Evolutionary conservation across 495 filamentous ascomycete genomes (phyloP).

Genomic region (Cercophora sp.): DNA sequence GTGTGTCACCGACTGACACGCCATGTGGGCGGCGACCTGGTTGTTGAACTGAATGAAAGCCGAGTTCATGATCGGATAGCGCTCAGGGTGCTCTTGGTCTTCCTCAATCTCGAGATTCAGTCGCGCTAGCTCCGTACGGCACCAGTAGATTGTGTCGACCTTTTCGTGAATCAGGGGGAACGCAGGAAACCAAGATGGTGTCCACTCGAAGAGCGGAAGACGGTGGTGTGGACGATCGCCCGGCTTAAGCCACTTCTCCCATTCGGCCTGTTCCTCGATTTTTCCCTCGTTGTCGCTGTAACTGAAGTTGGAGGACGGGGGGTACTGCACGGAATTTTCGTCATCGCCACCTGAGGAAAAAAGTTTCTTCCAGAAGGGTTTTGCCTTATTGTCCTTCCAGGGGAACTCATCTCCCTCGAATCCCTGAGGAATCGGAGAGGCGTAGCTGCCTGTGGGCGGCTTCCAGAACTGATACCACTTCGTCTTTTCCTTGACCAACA

Average conservation of each 20-base stretch:
- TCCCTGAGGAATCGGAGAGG: conserved; percentile 50
- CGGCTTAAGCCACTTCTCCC: conserved; percentile 75
- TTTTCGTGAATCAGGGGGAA: conserved; percentile 81
- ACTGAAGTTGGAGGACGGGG: conserved; percentile 63
- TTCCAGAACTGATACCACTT: conserved; percentile 55
- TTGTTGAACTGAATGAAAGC: conserved; percentile 99
- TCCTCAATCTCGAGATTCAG: conserved; percentile 90
- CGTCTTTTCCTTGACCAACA: conserved; percentile 37
- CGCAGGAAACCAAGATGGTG: conserved; percentile 68
- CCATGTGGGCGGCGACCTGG: conserved; percentile 97
- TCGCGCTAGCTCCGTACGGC: conserved; percentile 79
- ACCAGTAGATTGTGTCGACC: conserved; percentile 92
- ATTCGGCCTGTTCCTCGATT: conserved; percentile 70
- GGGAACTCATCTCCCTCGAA: conserved; percentile 38
- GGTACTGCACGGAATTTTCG: conserved; percentile 57
- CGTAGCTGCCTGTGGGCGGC: conserved; percentile 48
- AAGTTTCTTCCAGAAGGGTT: conserved; percentile 41
- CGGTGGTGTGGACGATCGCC: conserved; percentile 85
- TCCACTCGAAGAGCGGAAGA: conserved; percentile 70
- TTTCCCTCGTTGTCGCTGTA: conserved; percentile 57
- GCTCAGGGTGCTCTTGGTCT: conserved; percentile 82
- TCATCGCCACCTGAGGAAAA: conserved; percentile 34
- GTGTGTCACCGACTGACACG: conserved; percentile 86
- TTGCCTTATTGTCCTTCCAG: conserved; percentile 39
- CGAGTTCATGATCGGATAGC: conserved; percentile 92